Percentiles rank a stretch among this genome's conserved stretches.
phyloP scores from a whole-genome alignment of 805 yeast species.

The Pichia californica region DNA sequence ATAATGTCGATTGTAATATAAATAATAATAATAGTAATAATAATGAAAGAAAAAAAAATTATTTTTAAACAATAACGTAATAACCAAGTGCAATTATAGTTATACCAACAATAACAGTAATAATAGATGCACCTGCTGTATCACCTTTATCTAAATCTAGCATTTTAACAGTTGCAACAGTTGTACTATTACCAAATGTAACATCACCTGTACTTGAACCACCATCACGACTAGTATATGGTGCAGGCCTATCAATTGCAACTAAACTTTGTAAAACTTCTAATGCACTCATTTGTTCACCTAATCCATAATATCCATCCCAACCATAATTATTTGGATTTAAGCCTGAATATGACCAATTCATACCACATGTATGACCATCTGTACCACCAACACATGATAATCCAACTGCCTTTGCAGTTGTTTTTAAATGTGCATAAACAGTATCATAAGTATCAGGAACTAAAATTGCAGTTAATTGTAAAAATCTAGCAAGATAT shows the following conservation, averaged over 20 bases:
- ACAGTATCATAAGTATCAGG: slow-evolving; percentile 45
- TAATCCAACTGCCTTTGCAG: slow-evolving; percentile 63
- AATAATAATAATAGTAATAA: too few species aligned
- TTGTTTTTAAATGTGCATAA: slow-evolving; percentile 33
- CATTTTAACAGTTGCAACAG: slow-evolving; percentile 35
- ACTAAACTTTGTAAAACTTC: slow-evolving; percentile 53
- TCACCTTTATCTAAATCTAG: slow-evolving; percentile 38
- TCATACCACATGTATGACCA: slow-evolving; percentile 68
- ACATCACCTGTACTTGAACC: slow-evolving; percentile 44
- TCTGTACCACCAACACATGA: slow-evolving; percentile 72
- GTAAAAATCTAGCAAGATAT: slow-evolving; percentile 67
- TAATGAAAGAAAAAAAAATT: too few species aligned
- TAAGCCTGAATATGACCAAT: slow-evolving; percentile 44
- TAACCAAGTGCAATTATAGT: slow-evolving; percentile 24
- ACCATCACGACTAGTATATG: slow-evolving; percentile 36
- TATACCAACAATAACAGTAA: slow-evolving; percentile 49
- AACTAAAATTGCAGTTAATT: slow-evolving; percentile 63
- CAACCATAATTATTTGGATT: slow-evolving; percentile 33
- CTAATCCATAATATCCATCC: slow-evolving; percentile 67
- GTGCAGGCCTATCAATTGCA: slow-evolving; percentile 40
- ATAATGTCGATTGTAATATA: too few species aligned
- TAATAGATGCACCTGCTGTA: slow-evolving; percentile 63
- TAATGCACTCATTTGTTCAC: slow-evolving; percentile 72
- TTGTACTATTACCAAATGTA: slow-evolving; percentile 55
- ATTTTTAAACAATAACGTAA: slow-evolving; percentile 11